Percentiles rank a stretch among this genome's conserved stretches.
Conservation (phyloP, 257 asterid genomes). For the Solanum chmielewskii region DNA sequence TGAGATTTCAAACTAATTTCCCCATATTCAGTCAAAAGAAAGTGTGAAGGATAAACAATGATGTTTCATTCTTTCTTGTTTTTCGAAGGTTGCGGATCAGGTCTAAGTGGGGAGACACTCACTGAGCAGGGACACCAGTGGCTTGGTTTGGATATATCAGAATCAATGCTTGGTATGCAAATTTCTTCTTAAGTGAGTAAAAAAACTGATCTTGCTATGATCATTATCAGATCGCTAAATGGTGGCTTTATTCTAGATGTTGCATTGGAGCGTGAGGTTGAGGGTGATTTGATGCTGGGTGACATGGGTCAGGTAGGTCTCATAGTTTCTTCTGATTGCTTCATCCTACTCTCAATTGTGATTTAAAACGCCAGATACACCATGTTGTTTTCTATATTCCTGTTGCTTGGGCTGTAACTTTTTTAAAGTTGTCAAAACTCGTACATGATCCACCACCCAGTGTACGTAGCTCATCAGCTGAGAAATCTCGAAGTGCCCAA, state of each 20-base stretch:
- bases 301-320: conserved; percentile 88
- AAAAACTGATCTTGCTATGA: not conserved
- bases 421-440: not conserved
- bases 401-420: not conserved
- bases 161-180: conserved; percentile 55
- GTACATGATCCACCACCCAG: not conserved
- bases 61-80: not conserved
- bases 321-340: not conserved
- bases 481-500: not conserved
- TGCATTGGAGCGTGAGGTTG: conserved; percentile 88
- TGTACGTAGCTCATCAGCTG: not conserved
- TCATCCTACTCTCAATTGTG: not conserved
- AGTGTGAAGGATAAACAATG: not conserved
- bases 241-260: conserved; percentile 26
- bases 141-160: conserved; percentile 92
- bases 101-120: conserved; percentile 88
- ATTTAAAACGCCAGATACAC: not conserved
- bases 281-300: conserved; percentile 78
- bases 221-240: not conserved
- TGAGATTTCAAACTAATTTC: not conserved
- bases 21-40: not conserved
- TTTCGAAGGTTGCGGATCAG: conserved; percentile 88
- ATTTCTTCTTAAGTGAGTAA: not conserved
- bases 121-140: conserved; percentile 87
- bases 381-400: not conserved